phyloP scores from a whole-genome alignment of 2,329 filamentous ascomycete species.

The Arthrobotrys musiformis region DNA sequence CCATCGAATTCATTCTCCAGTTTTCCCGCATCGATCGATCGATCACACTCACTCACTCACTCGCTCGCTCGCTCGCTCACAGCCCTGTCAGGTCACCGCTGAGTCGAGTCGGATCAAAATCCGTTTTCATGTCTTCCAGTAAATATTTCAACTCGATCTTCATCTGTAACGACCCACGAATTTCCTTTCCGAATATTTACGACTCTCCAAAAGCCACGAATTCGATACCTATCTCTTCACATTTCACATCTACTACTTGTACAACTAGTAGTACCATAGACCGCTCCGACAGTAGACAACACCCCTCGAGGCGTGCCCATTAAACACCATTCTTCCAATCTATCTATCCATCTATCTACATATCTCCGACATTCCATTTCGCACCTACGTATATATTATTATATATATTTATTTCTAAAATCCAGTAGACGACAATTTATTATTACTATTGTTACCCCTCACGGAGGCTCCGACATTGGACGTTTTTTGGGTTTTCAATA shows the following conservation, averaged over 20 bases:
- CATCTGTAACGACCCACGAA: slow-evolving; percentile 44
- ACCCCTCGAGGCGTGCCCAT: neutral
- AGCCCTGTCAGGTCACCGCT: no score
- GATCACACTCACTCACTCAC: no score
- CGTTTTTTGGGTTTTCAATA: neutral
- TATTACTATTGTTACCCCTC: no score
- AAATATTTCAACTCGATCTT: slow-evolving; percentile 24
- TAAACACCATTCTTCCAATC: neutral
- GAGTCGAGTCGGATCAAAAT: neutral
- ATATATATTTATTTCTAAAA: neutral
- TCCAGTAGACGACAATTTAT: slow-evolving; percentile 8
- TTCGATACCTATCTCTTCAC: slow-evolving; percentile 15
- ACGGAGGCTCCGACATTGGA: neutral
- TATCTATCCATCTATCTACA: neutral
- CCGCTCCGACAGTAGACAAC: slow-evolving; percentile 17
- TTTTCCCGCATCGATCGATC: neutral
- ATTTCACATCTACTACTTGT: neutral
- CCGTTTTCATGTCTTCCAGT: slow-evolving; percentile 43
- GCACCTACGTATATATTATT: neutral
- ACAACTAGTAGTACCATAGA: neutral
- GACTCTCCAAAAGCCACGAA: slow-evolving; percentile 27
- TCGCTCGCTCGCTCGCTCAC: no score
- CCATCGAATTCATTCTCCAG: neutral
- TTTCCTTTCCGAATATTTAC: slow-evolving; percentile 47
- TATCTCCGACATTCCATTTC: neutral